A percentile compares a stretch with the other conserved stretches of the same genome.
phyloP scores from a whole-genome alignment of 768 basidiomycete species.

The Pleurotus tuber-regium region DNA sequence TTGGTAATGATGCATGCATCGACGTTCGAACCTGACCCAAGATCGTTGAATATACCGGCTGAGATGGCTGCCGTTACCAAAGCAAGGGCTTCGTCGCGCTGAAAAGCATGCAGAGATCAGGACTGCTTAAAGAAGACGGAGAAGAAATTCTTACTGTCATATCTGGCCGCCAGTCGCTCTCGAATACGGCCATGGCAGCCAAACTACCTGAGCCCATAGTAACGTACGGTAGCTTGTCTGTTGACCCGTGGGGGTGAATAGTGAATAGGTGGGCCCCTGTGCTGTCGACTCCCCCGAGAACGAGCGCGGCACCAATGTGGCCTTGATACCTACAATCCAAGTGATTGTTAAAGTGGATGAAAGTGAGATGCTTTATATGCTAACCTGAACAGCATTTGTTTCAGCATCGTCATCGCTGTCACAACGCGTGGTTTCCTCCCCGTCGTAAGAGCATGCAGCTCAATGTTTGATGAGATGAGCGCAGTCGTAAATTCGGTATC shows the following conservation, averaged over 20 bases:
- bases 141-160: constrained; percentile 59
- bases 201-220: constrained; percentile 97
- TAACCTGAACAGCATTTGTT: constrained; percentile 92
- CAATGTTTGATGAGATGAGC: constrained; percentile 94
- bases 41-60: constrained; percentile 98
- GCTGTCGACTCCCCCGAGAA: constrained; percentile 93
- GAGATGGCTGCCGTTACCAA: constrained; percentile 87
- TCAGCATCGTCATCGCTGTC: constrained; percentile 98
- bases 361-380: constrained; percentile 18
- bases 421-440: constrained; percentile 92
- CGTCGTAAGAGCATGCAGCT: constrained; percentile 86
- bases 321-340: constrained; percentile 74
- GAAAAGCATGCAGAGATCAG: neutral
- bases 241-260: constrained; percentile 94
- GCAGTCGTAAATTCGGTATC: constrained; percentile 96
- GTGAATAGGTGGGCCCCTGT: constrained; percentile 96
- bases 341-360: neutral
- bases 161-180: constrained; percentile 77
- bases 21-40: constrained; percentile 97
- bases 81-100: constrained; percentile 79
- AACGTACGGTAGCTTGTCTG: constrained; percentile 97
- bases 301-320: constrained; percentile 90
- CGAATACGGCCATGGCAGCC: constrained; percentile 98
- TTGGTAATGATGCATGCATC: constrained; percentile 96
- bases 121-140: neutral